Percentiles rank a stretch among this genome's conserved stretches.
Conservation (phyloP, 1,284 basidiomycete genomes). For the Cerioporus squamosus region DNA sequence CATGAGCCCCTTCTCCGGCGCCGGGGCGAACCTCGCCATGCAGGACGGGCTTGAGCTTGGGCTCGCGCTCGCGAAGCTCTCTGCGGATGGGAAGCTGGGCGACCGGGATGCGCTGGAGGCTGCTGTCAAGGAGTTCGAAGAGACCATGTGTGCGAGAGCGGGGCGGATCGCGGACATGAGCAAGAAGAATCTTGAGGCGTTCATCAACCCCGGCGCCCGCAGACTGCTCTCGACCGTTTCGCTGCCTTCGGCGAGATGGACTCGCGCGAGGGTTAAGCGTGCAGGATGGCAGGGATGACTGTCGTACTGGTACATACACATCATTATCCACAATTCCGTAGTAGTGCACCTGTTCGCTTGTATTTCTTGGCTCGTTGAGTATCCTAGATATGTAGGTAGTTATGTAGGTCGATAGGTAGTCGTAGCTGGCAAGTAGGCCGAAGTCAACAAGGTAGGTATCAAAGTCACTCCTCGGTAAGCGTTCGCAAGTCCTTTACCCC, state of each 20-base stretch:
- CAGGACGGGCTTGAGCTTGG: constrained; percentile 37
- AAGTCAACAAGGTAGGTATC: too few relatives aligned
- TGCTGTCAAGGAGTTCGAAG: constrained; percentile 7
- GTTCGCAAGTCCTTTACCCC: too few relatives aligned
- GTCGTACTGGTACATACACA: too few relatives aligned
- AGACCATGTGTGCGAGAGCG: constrained; percentile 1
- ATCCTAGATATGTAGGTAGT: too few relatives aligned
- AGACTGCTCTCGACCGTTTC: background rate
- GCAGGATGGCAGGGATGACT: too few relatives aligned
- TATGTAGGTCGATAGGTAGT: too few relatives aligned
- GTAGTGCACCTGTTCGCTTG: too few relatives aligned
- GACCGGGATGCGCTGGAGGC: background rate
- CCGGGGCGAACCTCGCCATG: constrained; percentile 47
- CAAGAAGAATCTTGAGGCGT: background rate
- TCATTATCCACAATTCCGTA: too few relatives aligned
- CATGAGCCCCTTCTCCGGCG: constrained; percentile 51
- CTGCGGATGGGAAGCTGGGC: background rate
- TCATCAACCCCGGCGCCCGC: background rate
- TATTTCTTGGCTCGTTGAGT: too few relatives aligned
- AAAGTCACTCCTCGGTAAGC: too few relatives aligned
- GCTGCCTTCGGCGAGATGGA: background rate
- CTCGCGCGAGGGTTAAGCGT: background rate
- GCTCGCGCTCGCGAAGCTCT: constrained; percentile 2
- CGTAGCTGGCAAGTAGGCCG: too few relatives aligned
- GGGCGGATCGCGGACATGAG: background rate